A percentile compares a stretch with the other conserved stretches of the same genome.
These are phyloP conservation scores for Sisymbrium irio DNA, from an alignment of 345 rosid species.

Conservation along the genomic window DNA sequence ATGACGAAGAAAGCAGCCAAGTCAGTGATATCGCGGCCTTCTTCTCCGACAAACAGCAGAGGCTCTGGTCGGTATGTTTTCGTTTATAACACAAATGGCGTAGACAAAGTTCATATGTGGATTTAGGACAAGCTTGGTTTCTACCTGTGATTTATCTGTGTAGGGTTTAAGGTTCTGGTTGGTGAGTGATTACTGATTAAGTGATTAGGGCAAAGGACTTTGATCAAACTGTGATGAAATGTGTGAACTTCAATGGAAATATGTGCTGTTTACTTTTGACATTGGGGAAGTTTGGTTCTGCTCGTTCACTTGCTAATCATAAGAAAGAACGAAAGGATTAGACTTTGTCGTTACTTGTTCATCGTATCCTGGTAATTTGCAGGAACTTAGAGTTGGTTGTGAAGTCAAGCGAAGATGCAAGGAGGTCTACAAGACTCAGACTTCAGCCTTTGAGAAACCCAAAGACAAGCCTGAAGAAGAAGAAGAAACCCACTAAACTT, in stretches of 20 bases:
- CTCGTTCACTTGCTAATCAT: neutral
- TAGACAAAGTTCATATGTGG: neutral
- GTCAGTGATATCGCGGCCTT: constrained; percentile 25
- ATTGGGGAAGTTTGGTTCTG: neutral
- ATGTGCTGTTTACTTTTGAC: neutral
- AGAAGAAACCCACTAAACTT: constrained; percentile 41
- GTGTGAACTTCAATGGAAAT: neutral
- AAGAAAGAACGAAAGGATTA: too few species aligned
- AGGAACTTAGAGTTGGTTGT: constrained; percentile 41
- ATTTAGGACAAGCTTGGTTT: neutral
- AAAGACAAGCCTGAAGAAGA: constrained; percentile 37
- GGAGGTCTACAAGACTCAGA: constrained; percentile 34
- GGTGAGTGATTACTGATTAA: neutral
- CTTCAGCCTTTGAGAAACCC: constrained; percentile 33
- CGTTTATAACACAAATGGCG: neutral
- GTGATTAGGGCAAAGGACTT: neutral
- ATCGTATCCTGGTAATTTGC: too few species aligned
- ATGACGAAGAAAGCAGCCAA: constrained; percentile 42
- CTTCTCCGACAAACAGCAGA: constrained; percentile 26
- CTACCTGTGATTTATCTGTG: constrained; percentile 15
- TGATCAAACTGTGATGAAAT: neutral
- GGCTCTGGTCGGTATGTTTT: constrained; percentile 30
- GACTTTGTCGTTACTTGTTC: too few species aligned
- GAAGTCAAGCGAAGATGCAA: constrained; percentile 27
- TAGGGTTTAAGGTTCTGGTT: constrained; percentile 22